These are phyloP conservation scores for Monosporascus sp. DNA, from an alignment of 2,329 filamentous ascomycete genomes.

Conservation along the genomic window DNA sequence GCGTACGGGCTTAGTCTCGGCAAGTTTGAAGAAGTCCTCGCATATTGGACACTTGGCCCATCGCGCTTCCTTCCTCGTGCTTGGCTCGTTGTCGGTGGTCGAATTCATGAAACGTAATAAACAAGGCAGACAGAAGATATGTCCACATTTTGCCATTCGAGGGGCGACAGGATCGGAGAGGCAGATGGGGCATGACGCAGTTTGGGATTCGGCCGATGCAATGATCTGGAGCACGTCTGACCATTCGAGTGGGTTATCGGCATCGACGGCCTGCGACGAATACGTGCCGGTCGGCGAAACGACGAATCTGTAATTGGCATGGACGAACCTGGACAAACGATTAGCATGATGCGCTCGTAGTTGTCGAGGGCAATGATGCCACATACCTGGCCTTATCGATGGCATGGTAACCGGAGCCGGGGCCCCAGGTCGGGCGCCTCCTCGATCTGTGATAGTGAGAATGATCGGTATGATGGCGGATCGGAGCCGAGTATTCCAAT, in stretches of 20 bases:
- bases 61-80: slow-evolving; percentile 63
- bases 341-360: slow-evolving; percentile 4
- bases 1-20: slow-evolving; percentile 81
- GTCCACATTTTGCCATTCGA: slow-evolving; percentile 93
- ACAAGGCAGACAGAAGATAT: slow-evolving; percentile 94
- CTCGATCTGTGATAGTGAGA: slow-evolving; percentile 49
- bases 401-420: slow-evolving; percentile 84
- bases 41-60: slow-evolving; percentile 98
- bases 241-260: slow-evolving; percentile 90
- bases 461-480: slow-evolving; percentile 61
- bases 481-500: slow-evolving; percentile 82
- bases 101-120: slow-evolving; percentile 95
- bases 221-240: slow-evolving; percentile 84
- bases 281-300: slow-evolving; percentile 81
- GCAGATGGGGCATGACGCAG: slow-evolving; percentile 88
- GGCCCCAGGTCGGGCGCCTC: slow-evolving; percentile 73
- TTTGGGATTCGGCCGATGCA: slow-evolving; percentile 83
- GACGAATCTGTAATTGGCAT: slow-evolving; percentile 96
- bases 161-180: slow-evolving; percentile 88
- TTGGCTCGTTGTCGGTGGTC: slow-evolving; percentile 63
- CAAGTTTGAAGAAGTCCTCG: slow-evolving; percentile 88
- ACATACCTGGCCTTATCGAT: slow-evolving; percentile 81
- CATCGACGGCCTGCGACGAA: slow-evolving; percentile 72
- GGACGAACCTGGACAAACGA: slow-evolving; percentile 61
- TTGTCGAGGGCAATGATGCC: not conserved